Percentiles rank a stretch among this genome's conserved stretches.
Conservation (phyloP, 192 early-diverging fungal genomes). For the Coemansia sp. region DNA sequence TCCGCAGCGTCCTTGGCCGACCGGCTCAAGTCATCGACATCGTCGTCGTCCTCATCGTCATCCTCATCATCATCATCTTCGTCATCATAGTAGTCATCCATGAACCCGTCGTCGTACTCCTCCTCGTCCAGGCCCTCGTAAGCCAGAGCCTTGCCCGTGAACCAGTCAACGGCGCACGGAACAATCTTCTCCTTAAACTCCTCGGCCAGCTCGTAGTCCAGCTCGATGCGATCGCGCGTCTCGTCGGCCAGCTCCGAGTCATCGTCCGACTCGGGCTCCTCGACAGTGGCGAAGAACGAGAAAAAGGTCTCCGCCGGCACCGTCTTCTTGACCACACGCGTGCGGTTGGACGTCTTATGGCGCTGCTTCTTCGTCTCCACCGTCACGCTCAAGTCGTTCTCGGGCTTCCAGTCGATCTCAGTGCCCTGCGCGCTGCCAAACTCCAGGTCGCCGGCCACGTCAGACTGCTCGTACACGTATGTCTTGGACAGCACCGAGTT, state of each 20-base stretch:
- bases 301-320: constrained; percentile 98
- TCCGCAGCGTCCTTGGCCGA: constrained; percentile 53
- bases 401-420: constrained; percentile 94
- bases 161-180: constrained; percentile 96
- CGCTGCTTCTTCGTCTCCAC: constrained; percentile 99
- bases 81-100: constrained; percentile 51
- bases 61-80: constrained; percentile 47
- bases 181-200: constrained; percentile 98
- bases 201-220: constrained; percentile 96
- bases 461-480: constrained; percentile 85
- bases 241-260: constrained; percentile 74
- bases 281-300: constrained; percentile 85
- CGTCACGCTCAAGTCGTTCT: constrained; percentile 89
- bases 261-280: constrained; percentile 72
- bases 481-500: constrained; percentile 88
- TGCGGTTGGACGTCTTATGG: constrained; percentile 98
- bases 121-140: constrained; percentile 58
- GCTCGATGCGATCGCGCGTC: constrained; percentile 83
- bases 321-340: constrained; percentile 94
- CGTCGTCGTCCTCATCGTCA: constrained; percentile 41
- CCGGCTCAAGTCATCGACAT: constrained; percentile 44
- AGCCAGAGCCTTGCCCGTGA: constrained; percentile 94
- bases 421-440: constrained; percentile 92
- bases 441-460: constrained; percentile 79
- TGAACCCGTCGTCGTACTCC: constrained; percentile 41